Evolutionary conservation across 495 filamentous ascomycete genomes (phyloP).

Genomic region (Aspergillus sparsus): DNA sequence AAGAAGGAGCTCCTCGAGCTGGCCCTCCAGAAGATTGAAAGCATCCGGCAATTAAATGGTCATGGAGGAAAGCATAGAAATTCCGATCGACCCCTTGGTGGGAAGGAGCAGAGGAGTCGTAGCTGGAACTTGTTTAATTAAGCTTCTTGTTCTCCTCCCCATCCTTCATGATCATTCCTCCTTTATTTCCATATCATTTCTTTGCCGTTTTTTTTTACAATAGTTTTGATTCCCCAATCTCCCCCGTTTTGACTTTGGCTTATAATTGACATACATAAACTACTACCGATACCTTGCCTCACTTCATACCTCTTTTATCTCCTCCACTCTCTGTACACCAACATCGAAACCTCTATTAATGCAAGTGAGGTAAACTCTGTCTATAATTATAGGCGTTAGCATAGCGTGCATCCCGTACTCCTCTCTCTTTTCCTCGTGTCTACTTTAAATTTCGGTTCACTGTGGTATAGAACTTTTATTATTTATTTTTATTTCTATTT

Average conservation of each 20-base stretch:
- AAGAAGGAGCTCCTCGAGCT: conserved; percentile 92
- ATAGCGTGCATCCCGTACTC: conserved; percentile 3
- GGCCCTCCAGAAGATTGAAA: conserved; percentile 91
- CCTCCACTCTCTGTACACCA: conserved; percentile 20
- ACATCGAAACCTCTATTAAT: not conserved
- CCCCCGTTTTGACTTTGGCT: no score
- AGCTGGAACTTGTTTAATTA: conserved; percentile 47
- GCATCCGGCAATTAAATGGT: conserved; percentile 73
- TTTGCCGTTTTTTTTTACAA: not conserved
- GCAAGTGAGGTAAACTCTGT: not conserved
- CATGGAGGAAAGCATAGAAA: conserved; percentile 33
- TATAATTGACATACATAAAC: no score
- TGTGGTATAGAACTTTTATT: not conserved
- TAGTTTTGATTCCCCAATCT: no score
- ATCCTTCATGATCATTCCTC: conserved; percentile 9
- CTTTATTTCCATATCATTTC: conserved; percentile 11
- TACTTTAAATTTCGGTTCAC: no score
- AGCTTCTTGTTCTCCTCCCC: conserved; percentile 10
- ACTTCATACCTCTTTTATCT: conserved; percentile 1
- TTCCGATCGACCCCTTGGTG: conserved; percentile 31
- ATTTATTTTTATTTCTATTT: conserved; percentile 17
- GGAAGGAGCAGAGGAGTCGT: conserved; percentile 34
- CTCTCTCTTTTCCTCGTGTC: not conserved
- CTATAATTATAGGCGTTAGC: conserved; percentile 14
- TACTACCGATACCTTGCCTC: no score